Conservation (phyloP, 192 early-diverging fungal species). For the Backusella sp. region DNA sequence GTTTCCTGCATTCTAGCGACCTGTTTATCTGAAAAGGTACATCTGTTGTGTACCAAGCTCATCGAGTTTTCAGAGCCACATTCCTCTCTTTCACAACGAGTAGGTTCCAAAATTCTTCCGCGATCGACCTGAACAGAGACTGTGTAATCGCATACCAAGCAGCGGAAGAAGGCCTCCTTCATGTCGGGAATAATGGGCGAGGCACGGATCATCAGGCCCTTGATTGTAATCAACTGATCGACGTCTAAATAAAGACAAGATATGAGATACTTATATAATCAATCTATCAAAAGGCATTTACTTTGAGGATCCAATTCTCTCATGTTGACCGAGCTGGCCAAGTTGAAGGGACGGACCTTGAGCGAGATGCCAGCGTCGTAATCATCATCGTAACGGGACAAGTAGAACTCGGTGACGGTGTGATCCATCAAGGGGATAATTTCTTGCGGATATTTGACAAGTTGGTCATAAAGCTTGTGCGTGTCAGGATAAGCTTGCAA, state of each 20-base stretch:
- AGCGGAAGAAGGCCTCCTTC: slow-evolving; percentile 93
- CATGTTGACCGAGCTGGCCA: slow-evolving; percentile 78
- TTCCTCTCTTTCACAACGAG: slow-evolving; percentile 71
- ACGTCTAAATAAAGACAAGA: slow-evolving; percentile 61
- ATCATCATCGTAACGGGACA: slow-evolving; percentile 63
- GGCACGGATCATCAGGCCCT: slow-evolving; percentile 89
- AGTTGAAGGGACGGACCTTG: slow-evolving; percentile 85
- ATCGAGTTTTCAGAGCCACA: slow-evolving; percentile 84
- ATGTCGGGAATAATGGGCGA: slow-evolving; percentile 95
- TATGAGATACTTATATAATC: too few species aligned
- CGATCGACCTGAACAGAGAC: slow-evolving; percentile 79
- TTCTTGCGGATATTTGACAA: slow-evolving; percentile 94
- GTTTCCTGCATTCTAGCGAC: slow-evolving; percentile 93
- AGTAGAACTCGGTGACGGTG: slow-evolving; percentile 71
- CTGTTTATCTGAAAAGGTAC: slow-evolving; percentile 91
- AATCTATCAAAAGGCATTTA: slow-evolving; percentile 9
- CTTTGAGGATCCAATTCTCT: slow-evolving; percentile 90
- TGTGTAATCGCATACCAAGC: slow-evolving; percentile 86
- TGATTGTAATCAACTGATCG: slow-evolving; percentile 93
- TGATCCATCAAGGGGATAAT: slow-evolving; percentile 95
- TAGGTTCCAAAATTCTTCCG: slow-evolving; percentile 85
- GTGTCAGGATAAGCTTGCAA: slow-evolving; percentile 64
- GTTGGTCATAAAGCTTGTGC: slow-evolving; percentile 77
- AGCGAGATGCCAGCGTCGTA: slow-evolving; percentile 34
- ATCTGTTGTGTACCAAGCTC: slow-evolving; percentile 93